Evolutionary conservation across 1,284 basidiomycete species (phyloP).

Genomic region (Schizophyllum amplum): DNA sequence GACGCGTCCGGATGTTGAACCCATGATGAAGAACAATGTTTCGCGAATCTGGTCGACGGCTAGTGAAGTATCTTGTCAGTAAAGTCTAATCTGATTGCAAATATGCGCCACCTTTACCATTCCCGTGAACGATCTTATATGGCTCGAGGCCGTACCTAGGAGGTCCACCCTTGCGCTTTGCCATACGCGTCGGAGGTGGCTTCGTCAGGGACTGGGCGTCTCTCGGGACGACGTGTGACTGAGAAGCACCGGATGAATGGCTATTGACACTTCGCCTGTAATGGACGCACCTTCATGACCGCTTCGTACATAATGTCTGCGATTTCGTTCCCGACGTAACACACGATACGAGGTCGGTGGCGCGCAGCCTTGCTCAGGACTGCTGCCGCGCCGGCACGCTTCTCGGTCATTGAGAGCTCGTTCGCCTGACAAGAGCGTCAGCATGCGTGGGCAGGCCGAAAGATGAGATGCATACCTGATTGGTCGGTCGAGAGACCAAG

Average conservation of each 20-base stretch:
- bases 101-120: conserved; percentile 5
- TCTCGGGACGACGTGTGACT: conserved; percentile 4
- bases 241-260: background rate
- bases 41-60: too few species aligned
- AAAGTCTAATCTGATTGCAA: too few species aligned
- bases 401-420: conserved; percentile 51
- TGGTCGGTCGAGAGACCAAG: conserved; percentile 48
- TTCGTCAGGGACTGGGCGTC: conserved; percentile 5
- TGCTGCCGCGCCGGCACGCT: conserved; percentile 35
- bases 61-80: too few species aligned
- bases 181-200: conserved; percentile 3
- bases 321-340: conserved; percentile 69
- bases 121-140: conserved; percentile 37
- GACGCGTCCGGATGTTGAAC: conserved; percentile 63
- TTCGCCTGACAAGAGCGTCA: conserved; percentile 32
- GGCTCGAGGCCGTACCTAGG: conserved; percentile 33
- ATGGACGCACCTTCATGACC: conserved; percentile 19
- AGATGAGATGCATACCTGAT: conserved; percentile 30
- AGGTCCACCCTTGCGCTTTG: conserved; percentile 13
- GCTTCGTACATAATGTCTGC: conserved; percentile 43
- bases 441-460: background rate
- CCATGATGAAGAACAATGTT: conserved; percentile 58
- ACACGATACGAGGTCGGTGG: conserved; percentile 52
- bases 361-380: conserved; percentile 49
- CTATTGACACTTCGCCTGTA: too few species aligned